Evolutionary conservation across 768 basidiomycete genomes (phyloP), one percentile per base, ranked within the genome.

Genomic region (Krasilnikovozyma curviuscula): DNA sequence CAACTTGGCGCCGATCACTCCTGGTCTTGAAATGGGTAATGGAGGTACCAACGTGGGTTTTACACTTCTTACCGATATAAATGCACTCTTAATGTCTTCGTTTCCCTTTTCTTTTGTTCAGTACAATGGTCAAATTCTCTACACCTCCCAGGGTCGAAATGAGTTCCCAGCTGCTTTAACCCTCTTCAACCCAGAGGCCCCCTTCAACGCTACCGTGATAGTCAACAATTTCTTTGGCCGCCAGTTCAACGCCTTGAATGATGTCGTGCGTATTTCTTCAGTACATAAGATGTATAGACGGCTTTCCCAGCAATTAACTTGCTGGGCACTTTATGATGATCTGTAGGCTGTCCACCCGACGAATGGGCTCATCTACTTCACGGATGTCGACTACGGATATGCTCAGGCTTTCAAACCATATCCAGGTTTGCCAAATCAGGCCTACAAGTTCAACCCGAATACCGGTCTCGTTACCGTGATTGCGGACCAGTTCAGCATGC

Each of bases 161-260:
- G n/a, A n/a, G n/a, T n/a, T n/a, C n/a, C n/a, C n/a, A n/a, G n/a
- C n/a, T n/a, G n/a, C n/a, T n/a, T n/a, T 41, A 14, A 25, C 25
- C 18, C 40, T 8, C 7, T 39, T 18, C 8, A 7, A 8, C 7
- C 24, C 38, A 7, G 38, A 39, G 38, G n/a, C 38, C 24, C 38
- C 38, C n/a, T 39, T 8, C 38, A 23, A 23, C 7, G 7, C n/a
- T 23, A 19, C n/a, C 38, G 7, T 16, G n/a, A 16, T n/a, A 23
- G 62, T 83, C 51, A 79, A 83, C 63, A 83, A 83, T 64, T 81
- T 71, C 63, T 79, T 73, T 56, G 81, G 81, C 1, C 68, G 79
- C 3, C 81, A 83, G 54, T 86, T 83, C 65, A 83, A 80, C 63
- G 81, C 81, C 1, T 61, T 84, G 42, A 81, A 83, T 59, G 82